Conservation (phyloP, 495 filamentous ascomycete species). For the Echria macrotheca region DNA sequence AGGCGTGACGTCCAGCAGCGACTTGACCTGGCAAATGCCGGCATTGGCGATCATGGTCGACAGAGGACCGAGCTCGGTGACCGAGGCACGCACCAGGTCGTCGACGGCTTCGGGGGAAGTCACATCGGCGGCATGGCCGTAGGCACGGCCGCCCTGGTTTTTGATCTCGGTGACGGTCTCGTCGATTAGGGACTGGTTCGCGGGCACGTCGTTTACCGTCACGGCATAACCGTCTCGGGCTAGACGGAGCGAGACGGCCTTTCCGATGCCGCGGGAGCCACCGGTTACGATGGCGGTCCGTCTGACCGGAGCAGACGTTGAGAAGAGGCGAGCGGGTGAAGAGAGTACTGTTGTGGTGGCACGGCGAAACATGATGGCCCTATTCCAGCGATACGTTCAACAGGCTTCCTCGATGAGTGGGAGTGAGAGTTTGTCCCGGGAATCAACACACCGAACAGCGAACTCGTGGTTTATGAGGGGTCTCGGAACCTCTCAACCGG, state of each 20-base stretch:
- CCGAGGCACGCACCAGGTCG: slow-evolving; percentile 22
- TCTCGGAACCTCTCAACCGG: too few species aligned
- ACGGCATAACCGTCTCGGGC: slow-evolving; percentile 53
- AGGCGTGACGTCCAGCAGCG: slow-evolving; percentile 42
- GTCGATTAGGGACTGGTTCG: neutral
- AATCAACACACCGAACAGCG: too few species aligned
- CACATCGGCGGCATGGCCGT: slow-evolving; percentile 47
- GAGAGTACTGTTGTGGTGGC: neutral
- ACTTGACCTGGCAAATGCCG: slow-evolving; percentile 48
- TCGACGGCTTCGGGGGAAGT: slow-evolving; percentile 29
- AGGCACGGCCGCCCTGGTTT: slow-evolving; percentile 37
- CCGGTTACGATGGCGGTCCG: slow-evolving; percentile 53
- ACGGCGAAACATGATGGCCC: neutral
- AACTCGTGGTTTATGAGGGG: too few species aligned
- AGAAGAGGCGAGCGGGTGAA: neutral
- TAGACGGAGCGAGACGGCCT: slow-evolving; percentile 53
- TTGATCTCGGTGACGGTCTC: slow-evolving; percentile 23
- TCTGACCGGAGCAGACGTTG: slow-evolving; percentile 27
- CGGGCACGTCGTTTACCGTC: slow-evolving; percentile 52
- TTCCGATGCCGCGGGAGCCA: slow-evolving; percentile 50
- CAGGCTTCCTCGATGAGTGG: too few species aligned
- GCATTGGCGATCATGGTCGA: slow-evolving; percentile 56
- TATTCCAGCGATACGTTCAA: too few species aligned
- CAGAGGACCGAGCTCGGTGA: slow-evolving; percentile 47
- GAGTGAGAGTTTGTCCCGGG: too few species aligned